A percentile compares a stretch with the other conserved stretches of the same genome.
phyloP scores from a whole-genome alignment of 306 rosid species.

The Prunus fruticosa region DNA sequence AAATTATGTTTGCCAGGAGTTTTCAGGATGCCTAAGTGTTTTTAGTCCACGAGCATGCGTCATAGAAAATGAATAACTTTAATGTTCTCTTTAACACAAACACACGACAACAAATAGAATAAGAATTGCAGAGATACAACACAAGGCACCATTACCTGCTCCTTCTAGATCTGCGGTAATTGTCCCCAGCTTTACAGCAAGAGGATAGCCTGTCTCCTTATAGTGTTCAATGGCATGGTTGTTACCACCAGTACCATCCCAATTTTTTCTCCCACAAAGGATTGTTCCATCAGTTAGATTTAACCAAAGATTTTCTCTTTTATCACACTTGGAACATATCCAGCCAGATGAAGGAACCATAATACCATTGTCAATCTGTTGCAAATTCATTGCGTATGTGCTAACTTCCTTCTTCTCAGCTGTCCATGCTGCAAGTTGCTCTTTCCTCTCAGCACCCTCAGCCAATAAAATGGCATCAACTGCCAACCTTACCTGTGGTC shows the following conservation, averaged over 20 bases:
- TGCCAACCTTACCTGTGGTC: conserved; percentile 82
- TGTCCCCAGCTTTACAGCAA: conserved; percentile 96
- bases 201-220: conserved; percentile 75
- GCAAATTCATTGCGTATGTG: conserved; percentile 63
- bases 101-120: not conserved
- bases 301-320: conserved; percentile 89
- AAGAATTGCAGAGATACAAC: not conserved
- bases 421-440: conserved; percentile 91
- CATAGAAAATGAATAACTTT: not conserved
- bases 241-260: conserved; percentile 98
- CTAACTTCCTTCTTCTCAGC: conserved; percentile 71
- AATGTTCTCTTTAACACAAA: not conserved
- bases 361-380: conserved; percentile 77
- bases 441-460: conserved; percentile 86
- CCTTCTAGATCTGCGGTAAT: conserved; percentile 94
- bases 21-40: not conserved
- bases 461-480: conserved; percentile 75
- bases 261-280: conserved; percentile 89
- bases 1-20: conserved; percentile 9
- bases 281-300: conserved; percentile 87
- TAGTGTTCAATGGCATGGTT: conserved; percentile 88
- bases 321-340: conserved; percentile 89
- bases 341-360: conserved; percentile 85
- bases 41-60: not conserved
- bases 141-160: conserved; percentile 66